Conservation (phyloP, 2,329 filamentous ascomycete species). For the Neonectria faginata region DNA sequence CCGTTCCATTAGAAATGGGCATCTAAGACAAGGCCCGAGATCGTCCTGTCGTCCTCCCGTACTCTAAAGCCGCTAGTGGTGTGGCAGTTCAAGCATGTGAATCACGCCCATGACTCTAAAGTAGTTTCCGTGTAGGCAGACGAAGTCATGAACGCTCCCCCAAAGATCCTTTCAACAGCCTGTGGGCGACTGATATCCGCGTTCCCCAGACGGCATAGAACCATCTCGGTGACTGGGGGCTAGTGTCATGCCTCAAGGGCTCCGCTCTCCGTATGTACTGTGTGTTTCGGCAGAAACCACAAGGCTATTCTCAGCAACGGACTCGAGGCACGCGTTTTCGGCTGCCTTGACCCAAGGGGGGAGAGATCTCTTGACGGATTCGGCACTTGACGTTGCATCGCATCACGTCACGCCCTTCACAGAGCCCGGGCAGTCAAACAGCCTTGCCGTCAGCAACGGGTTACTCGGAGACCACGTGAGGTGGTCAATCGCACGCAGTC, state of each 20-base stretch:
- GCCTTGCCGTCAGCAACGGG: slow-evolving; percentile 41
- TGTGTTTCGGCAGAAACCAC: slow-evolving; percentile 9
- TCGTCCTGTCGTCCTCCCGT: slow-evolving; percentile 24
- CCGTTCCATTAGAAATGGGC: background rate
- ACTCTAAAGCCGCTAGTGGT: slow-evolving; percentile 24
- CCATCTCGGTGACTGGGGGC: background rate
- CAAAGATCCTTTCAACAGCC: slow-evolving; percentile 19
- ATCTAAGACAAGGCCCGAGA: slow-evolving; percentile 35
- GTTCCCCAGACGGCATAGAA: slow-evolving; percentile 2
- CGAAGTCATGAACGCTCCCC: slow-evolving; percentile 3
- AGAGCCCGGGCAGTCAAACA: slow-evolving; percentile 16
- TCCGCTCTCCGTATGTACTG: background rate
- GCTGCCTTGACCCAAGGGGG: slow-evolving; percentile 20
- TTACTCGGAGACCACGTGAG: slow-evolving; percentile 41
- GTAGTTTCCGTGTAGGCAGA: slow-evolving; percentile 22
- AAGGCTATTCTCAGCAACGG: slow-evolving; percentile 26
- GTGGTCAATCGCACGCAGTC: slow-evolving; percentile 24
- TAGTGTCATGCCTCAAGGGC: background rate
- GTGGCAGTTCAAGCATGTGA: slow-evolving; percentile 39
- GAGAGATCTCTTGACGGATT: slow-evolving; percentile 18
- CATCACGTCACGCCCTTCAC: slow-evolving; percentile 20
- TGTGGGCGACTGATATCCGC: slow-evolving; percentile 1
- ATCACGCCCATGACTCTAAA: slow-evolving; percentile 30
- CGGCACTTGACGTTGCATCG: slow-evolving; percentile 22
- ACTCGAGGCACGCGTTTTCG: slow-evolving; percentile 16